These are phyloP conservation scores for Fusarium proliferatum DNA, from an alignment of 2,329 filamentous ascomycete genomes.

Conservation along the genomic window DNA sequence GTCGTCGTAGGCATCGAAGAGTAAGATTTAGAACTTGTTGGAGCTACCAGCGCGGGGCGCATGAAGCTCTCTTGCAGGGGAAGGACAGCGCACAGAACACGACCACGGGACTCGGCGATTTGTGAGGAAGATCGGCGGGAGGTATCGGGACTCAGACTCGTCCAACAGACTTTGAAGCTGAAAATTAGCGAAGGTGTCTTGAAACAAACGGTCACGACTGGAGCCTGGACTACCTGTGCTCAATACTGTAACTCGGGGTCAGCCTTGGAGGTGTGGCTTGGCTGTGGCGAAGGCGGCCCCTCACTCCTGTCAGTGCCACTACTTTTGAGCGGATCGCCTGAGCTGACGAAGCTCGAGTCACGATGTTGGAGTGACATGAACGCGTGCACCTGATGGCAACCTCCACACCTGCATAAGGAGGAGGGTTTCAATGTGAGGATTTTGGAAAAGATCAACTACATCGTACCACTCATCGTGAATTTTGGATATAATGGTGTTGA, in stretches of 20 bases:
- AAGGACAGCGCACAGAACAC: conserved; percentile 24
- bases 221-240: conserved; percentile 45
- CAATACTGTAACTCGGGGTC: conserved; percentile 43
- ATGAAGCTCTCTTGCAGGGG: conserved; percentile 35
- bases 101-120: conserved; percentile 5
- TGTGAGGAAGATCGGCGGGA: neutral
- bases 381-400: conserved; percentile 18
- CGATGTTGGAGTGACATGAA: conserved; percentile 35
- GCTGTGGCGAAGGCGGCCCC: conserved; percentile 35
- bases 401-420: neutral
- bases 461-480: neutral
- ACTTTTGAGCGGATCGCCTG: conserved; percentile 10
- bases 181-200: conserved; percentile 39
- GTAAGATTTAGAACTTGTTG: conserved; percentile 40
- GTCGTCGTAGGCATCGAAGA: conserved; percentile 51
- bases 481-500: neutral
- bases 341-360: conserved; percentile 38
- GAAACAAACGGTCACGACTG: conserved; percentile 39
- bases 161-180: conserved; percentile 17
- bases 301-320: conserved; percentile 16
- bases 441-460: neutral
- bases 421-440: neutral
- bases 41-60: conserved; percentile 46
- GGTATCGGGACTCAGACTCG: neutral
- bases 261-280: conserved; percentile 49